Base-by-base conservation (phyloP, 176 grass and related monocot species). In the Phoenix roebelenii region DNA sequence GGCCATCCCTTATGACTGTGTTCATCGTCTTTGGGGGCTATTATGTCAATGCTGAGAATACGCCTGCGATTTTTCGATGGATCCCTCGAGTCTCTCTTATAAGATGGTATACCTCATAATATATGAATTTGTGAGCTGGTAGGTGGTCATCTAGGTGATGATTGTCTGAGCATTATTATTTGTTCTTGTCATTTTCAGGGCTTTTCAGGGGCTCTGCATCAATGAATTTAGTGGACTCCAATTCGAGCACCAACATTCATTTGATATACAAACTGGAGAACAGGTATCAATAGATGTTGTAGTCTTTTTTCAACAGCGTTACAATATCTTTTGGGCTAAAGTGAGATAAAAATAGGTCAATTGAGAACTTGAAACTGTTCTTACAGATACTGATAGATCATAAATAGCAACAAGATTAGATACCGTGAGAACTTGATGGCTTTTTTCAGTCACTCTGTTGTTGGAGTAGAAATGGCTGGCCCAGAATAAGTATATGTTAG, bases 21-120 rank as follows among this genome's bases (percentile, higher is more conserved):
- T 91, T 97, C 82, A 97, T 97, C 44, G 92, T 91, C 51, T 97
- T 97, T 57, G 92, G 92, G 52, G 92, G 92, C 20, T 97, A 91
- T 73, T 97, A 91, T 85, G 92, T 91, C 32, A 97, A 91, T 61
- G 69, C 80, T 64, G 87, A 91, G 26, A 97, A 97, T 71, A 91
- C 92, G 4, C 87, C 84, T 1, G 55, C 85, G 52, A 69, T 97
- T 51, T 97, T 97, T 66, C 84, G 87, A 15, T 97, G 92, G 81
- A 97, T 97, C 29, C 92, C 92, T 25, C 82, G 32, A 60, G 85
- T 79, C 23, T 97, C 84, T 53, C 81, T 97, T 50, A 97, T 97
- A 59, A 90, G 84, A 97, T 97, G 92, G 92, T 97, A 97, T 44
- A 23, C 10, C 49, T 67, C 15, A 73, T 44, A 25, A 7, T 74